phyloP scores from a whole-genome alignment of 164 flowering plant species.

The Vitis amurensis region DNA sequence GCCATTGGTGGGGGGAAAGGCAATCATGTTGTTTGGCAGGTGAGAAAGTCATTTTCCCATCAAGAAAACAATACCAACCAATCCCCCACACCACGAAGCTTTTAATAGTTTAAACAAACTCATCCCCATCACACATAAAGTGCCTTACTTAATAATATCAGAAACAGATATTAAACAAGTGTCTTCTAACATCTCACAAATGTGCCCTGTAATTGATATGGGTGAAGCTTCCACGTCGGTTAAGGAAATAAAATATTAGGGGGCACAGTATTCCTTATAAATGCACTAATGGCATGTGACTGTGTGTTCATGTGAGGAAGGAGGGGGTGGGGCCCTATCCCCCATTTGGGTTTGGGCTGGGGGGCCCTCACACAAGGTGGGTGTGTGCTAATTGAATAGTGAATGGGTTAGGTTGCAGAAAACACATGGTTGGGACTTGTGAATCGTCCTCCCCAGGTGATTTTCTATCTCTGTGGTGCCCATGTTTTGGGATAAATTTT shows the following conservation, averaged over 20 bases:
- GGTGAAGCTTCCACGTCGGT: slow-evolving; percentile 6
- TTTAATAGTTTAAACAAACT: background rate
- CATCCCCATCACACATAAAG: background rate
- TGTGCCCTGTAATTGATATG: background rate
- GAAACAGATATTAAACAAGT: background rate
- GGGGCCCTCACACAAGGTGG: background rate
- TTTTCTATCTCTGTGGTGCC: too few relatives aligned
- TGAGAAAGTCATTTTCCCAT: slow-evolving; percentile 1
- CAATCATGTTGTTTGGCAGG: background rate
- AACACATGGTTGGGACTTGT: background rate
- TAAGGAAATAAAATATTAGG: background rate
- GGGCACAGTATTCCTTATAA: slow-evolving; percentile 5
- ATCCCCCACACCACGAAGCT: background rate
- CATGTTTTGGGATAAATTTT: too few relatives aligned
- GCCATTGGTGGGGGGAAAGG: too few relatives aligned
- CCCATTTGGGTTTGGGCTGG: background rate
- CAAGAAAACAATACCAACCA: too few relatives aligned
- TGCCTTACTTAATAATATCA: too few relatives aligned
- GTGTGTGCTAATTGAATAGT: background rate
- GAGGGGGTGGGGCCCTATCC: slow-evolving; percentile 7
- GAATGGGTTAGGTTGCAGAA: background rate
- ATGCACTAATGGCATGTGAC: slow-evolving; percentile 8
- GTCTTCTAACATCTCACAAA: background rate
- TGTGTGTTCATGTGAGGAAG: slow-evolving; percentile 13
- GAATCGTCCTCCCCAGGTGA: too few relatives aligned